Percentiles rank a stretch among this genome's conserved stretches.
These are phyloP conservation scores for Mrakia gelida DNA, from an alignment of 768 basidiomycete genomes.

Conservation along the genomic window DNA sequence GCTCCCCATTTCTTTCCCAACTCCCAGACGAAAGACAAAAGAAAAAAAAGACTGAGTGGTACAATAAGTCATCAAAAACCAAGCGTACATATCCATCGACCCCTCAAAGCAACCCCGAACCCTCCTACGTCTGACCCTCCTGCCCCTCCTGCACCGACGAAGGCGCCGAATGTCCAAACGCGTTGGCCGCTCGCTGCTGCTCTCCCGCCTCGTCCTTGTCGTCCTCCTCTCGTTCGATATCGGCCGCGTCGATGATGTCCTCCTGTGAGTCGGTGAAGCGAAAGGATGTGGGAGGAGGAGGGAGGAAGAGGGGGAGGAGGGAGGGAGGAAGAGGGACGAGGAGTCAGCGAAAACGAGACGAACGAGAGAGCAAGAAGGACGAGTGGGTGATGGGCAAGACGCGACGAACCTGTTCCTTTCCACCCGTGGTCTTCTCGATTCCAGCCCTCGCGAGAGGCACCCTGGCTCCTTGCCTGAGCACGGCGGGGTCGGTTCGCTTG, in stretches of 20 bases:
- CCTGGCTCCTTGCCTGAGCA: conserved; percentile 68
- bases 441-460: conserved; percentile 78
- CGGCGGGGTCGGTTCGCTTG: conserved; percentile 50
- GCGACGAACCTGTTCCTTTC: conserved; percentile 15
- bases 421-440: conserved; percentile 66
- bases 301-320: not conserved
- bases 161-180: not conserved
- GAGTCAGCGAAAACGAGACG: not conserved
- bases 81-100: not conserved
- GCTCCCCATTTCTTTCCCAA: too few species aligned
- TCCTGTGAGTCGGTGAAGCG: not conserved
- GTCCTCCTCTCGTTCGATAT: conserved; percentile 14
- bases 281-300: too few species aligned
- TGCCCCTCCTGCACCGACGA: not conserved
- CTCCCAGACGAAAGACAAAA: too few species aligned
- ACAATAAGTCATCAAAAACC: too few species aligned
- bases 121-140: not conserved
- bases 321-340: not conserved
- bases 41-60: too few species aligned
- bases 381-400: not conserved
- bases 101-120: not conserved
- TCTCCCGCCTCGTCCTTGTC: conserved; percentile 14
- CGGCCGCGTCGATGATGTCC: conserved; percentile 14
- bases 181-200: not conserved
- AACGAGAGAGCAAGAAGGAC: not conserved